A percentile compares a stretch with the other conserved stretches of the same genome.
Evolutionary conservation across 2,329 filamentous ascomycete genomes (phyloP).

Genomic region (Botrytis squamosa): DNA sequence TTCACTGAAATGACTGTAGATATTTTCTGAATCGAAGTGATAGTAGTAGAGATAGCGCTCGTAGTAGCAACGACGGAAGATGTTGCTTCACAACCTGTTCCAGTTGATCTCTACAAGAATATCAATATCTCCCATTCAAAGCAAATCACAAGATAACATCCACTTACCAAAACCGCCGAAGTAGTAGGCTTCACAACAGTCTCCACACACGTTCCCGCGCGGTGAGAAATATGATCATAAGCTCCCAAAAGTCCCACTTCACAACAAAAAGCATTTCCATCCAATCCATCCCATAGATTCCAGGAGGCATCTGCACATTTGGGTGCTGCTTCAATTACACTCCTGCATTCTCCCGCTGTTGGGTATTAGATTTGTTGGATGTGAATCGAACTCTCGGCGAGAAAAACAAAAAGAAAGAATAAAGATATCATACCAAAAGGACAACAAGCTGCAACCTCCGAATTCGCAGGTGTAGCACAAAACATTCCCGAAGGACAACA

Average conservation of each 20-base stretch:
- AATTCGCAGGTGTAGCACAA: slow-evolving; percentile 22
- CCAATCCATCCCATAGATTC: slow-evolving; percentile 22
- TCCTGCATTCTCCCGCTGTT: slow-evolving; percentile 21
- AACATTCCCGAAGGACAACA: slow-evolving; percentile 23
- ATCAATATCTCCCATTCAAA: background rate
- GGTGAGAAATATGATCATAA: slow-evolving; percentile 17
- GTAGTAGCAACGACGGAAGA: background rate
- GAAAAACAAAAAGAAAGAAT: background rate
- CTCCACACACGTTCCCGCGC: slow-evolving; percentile 25
- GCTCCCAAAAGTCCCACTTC: slow-evolving; percentile 22
- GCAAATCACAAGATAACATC: background rate
- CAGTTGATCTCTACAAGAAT: slow-evolving; percentile 15
- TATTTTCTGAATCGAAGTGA: background rate
- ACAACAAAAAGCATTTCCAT: slow-evolving; percentile 26
- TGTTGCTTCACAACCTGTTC: background rate
- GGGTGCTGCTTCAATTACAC: slow-evolving; percentile 17
- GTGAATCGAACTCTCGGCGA: background rate
- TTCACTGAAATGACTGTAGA: background rate
- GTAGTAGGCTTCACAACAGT: slow-evolving; percentile 11
- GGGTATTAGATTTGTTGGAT: background rate
- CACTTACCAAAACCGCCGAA: slow-evolving; percentile 22
- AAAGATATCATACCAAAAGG: slow-evolving; percentile 12
- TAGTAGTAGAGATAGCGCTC: background rate
- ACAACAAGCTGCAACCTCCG: slow-evolving; percentile 26
- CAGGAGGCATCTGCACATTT: slow-evolving; percentile 24